Evolutionary conservation across 2,329 filamentous ascomycete genomes (phyloP).

Genomic region (Passalora sequoiae): DNA sequence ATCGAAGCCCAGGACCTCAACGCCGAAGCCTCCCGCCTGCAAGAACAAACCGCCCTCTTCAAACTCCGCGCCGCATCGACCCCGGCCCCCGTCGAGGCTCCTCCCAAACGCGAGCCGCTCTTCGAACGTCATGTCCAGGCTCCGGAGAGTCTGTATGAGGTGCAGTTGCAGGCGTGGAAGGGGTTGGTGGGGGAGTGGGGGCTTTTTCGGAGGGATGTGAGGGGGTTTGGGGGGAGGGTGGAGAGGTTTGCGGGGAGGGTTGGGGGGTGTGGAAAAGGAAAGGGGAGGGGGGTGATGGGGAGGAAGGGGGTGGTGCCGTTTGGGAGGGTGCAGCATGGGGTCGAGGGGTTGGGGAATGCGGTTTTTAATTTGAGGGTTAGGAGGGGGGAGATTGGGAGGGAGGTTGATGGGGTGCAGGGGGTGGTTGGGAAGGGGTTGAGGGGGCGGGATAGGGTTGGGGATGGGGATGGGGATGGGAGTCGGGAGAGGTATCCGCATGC

Average conservation of each 20-base stretch:
- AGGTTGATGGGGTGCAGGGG: constrained; percentile 4
- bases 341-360: constrained; percentile 11
- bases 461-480: constrained; percentile 1
- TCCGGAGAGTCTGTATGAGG: constrained; percentile 9
- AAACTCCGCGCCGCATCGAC: constrained; percentile 6
- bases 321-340: neutral
- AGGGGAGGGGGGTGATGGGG: constrained; percentile 5
- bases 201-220: constrained; percentile 1
- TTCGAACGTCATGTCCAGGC: constrained; percentile 4
- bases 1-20: constrained; percentile 7
- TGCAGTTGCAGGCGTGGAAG: constrained; percentile 4
- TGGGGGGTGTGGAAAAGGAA: constrained; percentile 4
- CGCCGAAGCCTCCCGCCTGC: neutral
- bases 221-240: constrained; percentile 3
- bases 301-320: neutral
- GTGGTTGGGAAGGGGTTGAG: constrained; percentile 5
- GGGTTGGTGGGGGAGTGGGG: constrained; percentile 5
- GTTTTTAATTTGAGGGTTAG: constrained; percentile 9
- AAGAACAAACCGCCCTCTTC: constrained; percentile 1
- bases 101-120: constrained; percentile 8
- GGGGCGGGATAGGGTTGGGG: constrained; percentile 1
- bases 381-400: constrained; percentile 6
- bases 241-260: constrained; percentile 6
- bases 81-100: constrained; percentile 2
- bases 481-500: constrained; percentile 1